Evolutionary conservation across 2,329 filamentous ascomycete genomes (phyloP).

Genomic region (Endoconidiophora polonica): DNA sequence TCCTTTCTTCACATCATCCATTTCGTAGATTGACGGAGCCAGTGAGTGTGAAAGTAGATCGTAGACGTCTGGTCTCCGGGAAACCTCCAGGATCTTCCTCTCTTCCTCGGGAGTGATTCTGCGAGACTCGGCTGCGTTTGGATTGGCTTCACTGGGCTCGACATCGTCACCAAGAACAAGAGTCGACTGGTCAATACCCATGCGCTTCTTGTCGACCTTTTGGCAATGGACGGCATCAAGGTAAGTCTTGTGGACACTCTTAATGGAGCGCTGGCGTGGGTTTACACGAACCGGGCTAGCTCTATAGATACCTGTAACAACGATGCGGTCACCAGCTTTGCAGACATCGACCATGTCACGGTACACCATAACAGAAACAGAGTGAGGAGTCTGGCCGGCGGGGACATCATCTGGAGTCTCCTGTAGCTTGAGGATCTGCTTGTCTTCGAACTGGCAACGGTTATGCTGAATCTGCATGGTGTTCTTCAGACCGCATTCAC

Average conservation of each 20-base stretch:
- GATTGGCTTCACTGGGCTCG: conserved; percentile 26
- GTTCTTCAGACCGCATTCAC: conserved; percentile 68
- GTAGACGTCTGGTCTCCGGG: conserved; percentile 71
- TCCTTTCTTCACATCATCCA: conserved; percentile 98
- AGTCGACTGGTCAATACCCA: conserved; percentile 81
- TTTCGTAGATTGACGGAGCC: conserved; percentile 89
- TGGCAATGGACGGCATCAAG: conserved; percentile 91
- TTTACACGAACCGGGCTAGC: conserved; percentile 89
- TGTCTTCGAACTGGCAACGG: conserved; percentile 83
- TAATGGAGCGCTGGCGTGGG: conserved; percentile 78
- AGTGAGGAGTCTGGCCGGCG: conserved; percentile 91
- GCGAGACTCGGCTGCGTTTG: conserved; percentile 41
- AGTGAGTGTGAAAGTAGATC: conserved; percentile 80
- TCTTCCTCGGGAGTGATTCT: conserved; percentile 78
- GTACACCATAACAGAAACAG: conserved; percentile 88
- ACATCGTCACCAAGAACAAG: conserved; percentile 54
- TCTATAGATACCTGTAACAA: conserved; percentile 93
- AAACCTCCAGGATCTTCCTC: conserved; percentile 68
- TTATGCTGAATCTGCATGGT: conserved; percentile 99
- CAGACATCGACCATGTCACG: conserved; percentile 95
- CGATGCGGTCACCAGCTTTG: conserved; percentile 90
- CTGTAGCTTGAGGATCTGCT: conserved; percentile 96
- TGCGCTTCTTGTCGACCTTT: conserved; percentile 86
- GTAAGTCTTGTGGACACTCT: conserved; percentile 95
- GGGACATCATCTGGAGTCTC: conserved; percentile 92